Conservation (phyloP, 768 basidiomycete species). For the Holtermannia corniformis region DNA sequence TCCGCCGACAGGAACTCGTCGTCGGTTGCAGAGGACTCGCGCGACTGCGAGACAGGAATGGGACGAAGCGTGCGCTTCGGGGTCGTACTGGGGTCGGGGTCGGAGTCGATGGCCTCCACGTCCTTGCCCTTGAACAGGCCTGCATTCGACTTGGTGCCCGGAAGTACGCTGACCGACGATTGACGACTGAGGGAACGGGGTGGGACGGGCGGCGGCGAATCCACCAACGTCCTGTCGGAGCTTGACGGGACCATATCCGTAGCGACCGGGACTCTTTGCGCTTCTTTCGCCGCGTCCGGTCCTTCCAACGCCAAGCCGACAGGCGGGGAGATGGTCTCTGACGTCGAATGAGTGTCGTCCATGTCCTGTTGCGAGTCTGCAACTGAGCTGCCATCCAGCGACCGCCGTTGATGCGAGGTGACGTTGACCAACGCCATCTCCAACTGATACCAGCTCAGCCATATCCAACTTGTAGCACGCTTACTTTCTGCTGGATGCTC, state of each 20-base stretch:
- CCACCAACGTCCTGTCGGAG: not conserved
- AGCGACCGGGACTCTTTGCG: no score
- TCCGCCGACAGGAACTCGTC: no score
- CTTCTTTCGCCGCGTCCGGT: not conserved
- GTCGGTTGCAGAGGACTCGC: no score
- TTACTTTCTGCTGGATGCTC: slow-evolving; percentile 82
- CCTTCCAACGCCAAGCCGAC: not conserved
- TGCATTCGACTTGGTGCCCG: no score
- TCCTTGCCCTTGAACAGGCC: no score
- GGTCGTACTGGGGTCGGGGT: no score
- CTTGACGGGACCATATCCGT: not conserved
- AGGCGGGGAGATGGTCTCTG: not conserved
- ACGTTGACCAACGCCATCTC: not conserved
- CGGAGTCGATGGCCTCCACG: no score
- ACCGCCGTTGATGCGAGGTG: not conserved
- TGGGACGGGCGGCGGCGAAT: not conserved
- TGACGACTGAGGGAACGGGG: not conserved
- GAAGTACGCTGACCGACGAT: not conserved
- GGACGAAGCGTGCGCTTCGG: no score
- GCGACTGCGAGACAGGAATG: no score
- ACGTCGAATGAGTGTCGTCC: no score
- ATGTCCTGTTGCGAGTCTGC: no score
- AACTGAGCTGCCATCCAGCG: not conserved
- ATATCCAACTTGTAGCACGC: no score
- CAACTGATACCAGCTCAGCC: not conserved